These are phyloP conservation scores for Saccharomycopsis oosterbeekiorum DNA, from an alignment of 805 yeast species.

Conservation along the genomic window DNA sequence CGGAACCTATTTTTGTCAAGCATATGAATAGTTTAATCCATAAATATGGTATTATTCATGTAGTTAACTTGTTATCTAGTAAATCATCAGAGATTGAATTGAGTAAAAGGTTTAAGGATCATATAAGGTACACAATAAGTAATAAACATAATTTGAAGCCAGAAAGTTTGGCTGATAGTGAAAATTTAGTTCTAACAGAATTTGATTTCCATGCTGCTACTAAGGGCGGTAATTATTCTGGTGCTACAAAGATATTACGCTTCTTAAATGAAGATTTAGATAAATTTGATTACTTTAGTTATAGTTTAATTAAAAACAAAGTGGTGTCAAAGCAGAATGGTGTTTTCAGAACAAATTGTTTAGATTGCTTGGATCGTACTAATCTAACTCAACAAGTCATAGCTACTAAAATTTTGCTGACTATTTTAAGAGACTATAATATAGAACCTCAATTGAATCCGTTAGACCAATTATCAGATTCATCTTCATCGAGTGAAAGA, in stretches of 20 bases:
- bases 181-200: conserved; percentile 52
- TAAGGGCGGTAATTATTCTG: conserved; percentile 79
- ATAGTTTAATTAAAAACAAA: conserved; percentile 46
- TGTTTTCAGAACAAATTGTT: conserved; percentile 89
- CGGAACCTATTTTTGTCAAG: conserved; percentile 78
- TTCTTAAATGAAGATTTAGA: conserved; percentile 55
- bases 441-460: conserved; percentile 24
- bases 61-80: conserved; percentile 77
- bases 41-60: conserved; percentile 80
- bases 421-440: conserved; percentile 36
- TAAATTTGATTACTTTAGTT: conserved; percentile 75
- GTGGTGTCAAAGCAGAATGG: conserved; percentile 75
- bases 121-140: conserved; percentile 27
- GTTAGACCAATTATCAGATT: background rate
- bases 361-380: conserved; percentile 97
- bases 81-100: conserved; percentile 71
- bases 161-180: conserved; percentile 21
- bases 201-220: conserved; percentile 95
- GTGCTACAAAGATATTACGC: conserved; percentile 63
- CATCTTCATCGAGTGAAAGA: conserved; percentile 6
- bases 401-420: conserved; percentile 59
- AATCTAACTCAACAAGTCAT: conserved; percentile 54
- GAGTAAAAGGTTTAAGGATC: conserved; percentile 53
- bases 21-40: conserved; percentile 66
- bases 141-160: background rate